Evolutionary conservation across 1,284 basidiomycete genomes (phyloP).

Genomic region (Ceratobasidium sp.): DNA sequence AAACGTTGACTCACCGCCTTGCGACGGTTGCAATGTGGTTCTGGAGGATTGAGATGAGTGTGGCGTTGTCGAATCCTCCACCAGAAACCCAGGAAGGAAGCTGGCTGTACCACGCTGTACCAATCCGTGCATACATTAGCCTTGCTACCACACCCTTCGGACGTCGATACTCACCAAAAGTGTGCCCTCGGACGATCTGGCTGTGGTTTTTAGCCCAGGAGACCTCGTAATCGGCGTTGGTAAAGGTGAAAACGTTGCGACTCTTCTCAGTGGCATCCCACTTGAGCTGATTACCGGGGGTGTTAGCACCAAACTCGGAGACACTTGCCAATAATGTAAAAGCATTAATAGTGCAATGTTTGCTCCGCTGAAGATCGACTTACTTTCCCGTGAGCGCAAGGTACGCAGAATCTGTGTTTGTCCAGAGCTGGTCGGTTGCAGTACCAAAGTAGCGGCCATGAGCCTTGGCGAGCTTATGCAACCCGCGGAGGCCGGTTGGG

Average conservation of each 20-base stretch:
- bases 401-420: conserved; percentile 46
- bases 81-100: conserved; percentile 52
- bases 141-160: conserved; percentile 27
- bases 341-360: conserved; percentile 49
- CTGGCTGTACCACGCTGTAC: conserved; percentile 52
- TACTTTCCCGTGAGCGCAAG: conserved; percentile 46
- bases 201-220: conserved; percentile 42
- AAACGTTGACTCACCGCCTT: conserved; percentile 43
- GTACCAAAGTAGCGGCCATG: conserved; percentile 49
- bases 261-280: conserved; percentile 48
- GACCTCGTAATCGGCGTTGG: conserved; percentile 44
- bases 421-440: conserved; percentile 46
- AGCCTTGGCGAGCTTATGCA: conserved; percentile 46
- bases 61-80: conserved; percentile 50
- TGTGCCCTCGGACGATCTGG: conserved; percentile 45
- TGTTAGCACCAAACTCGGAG: conserved; percentile 63
- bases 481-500: conserved; percentile 39
- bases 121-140: conserved; percentile 50
- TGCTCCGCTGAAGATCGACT: neutral
- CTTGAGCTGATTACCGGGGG: conserved; percentile 49
- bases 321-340: conserved; percentile 56
- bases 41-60: conserved; percentile 50
- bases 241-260: conserved; percentile 60
- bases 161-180: conserved; percentile 34
- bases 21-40: conserved; percentile 51